A percentile compares a stretch with the other conserved stretches of the same genome.
Evolutionary conservation across 495 filamentous ascomycete species (phyloP).

Genomic region (Penicillium riverlandense): DNA sequence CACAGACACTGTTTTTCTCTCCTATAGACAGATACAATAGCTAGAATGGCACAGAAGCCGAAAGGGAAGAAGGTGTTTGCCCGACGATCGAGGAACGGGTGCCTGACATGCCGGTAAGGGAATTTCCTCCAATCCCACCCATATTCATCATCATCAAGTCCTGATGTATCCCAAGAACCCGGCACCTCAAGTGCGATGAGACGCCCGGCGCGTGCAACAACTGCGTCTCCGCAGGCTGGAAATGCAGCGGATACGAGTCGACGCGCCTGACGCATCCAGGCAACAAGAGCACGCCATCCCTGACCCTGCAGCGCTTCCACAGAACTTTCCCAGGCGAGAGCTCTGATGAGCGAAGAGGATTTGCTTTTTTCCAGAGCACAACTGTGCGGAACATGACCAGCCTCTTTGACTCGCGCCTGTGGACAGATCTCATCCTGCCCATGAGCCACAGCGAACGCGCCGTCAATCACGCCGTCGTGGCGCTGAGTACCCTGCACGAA

Average conservation of each 20-base stretch:
- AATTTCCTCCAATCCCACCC: background rate
- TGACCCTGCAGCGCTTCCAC: background rate
- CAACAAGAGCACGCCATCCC: background rate
- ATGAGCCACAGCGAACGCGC: constrained; percentile 37
- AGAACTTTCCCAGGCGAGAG: background rate
- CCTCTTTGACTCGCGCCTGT: constrained; percentile 36
- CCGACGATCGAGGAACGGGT: background rate
- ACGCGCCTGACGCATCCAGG: constrained; percentile 1
- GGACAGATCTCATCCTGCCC: constrained; percentile 41
- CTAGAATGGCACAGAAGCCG: background rate
- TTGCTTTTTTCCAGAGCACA: constrained; percentile 32
- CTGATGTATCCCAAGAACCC: background rate
- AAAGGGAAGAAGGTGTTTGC: background rate
- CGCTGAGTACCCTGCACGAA: constrained; percentile 39
- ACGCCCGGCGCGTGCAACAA: constrained; percentile 11
- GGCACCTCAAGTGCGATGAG: constrained; percentile 19
- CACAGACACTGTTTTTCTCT: too few species aligned
- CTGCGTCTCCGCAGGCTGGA: constrained; percentile 9
- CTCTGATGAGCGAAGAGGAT: constrained; percentile 10
- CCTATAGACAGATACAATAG: too few species aligned
- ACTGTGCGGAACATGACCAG: constrained; percentile 37
- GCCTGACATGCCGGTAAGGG: constrained; percentile 48
- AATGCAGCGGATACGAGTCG: constrained; percentile 19
- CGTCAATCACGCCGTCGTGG: constrained; percentile 44
- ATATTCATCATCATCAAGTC: background rate